Conservation (phyloP, 169 alveolate genomes). For the Besnoitia besnoiti region DNA sequence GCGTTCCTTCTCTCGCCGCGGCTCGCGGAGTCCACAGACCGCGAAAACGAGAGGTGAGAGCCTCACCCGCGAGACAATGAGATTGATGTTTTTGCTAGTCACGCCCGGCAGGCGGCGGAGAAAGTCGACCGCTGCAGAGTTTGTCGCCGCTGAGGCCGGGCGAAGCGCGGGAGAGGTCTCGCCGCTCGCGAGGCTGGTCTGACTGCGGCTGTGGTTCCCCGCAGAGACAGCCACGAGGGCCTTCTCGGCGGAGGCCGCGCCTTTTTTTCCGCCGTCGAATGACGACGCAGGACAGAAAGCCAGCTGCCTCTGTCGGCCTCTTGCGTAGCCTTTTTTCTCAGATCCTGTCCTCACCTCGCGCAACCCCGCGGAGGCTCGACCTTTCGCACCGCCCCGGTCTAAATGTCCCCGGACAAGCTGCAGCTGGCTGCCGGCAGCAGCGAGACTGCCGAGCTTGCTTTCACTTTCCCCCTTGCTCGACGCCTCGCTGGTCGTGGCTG, state of each 20-base stretch:
- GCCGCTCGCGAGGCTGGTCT: neutral
- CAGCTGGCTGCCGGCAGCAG: neutral
- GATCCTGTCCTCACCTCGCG: neutral
- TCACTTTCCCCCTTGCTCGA: too few species aligned
- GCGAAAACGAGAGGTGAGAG: neutral
- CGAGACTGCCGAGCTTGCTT: neutral
- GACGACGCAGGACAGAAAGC: neutral
- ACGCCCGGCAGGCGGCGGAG: conserved; percentile 49
- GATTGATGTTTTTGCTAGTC: conserved; percentile 11
- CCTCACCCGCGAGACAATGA: conserved; percentile 35
- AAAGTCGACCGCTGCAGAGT: conserved; percentile 43
- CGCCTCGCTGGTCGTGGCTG: too few species aligned
- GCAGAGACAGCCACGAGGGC: neutral
- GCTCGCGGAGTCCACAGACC: neutral
- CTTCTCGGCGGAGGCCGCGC: too few species aligned
- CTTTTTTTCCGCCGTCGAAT: neutral
- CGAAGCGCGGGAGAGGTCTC: neutral
- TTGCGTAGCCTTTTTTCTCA: neutral
- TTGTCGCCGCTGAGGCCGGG: conserved; percentile 39
- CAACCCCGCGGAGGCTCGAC: too few species aligned
- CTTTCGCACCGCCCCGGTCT: neutral
- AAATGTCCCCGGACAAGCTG: neutral
- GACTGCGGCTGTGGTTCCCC: neutral
- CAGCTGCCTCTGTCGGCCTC: neutral
- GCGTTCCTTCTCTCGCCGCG: neutral